A percentile compares a stretch with the other conserved stretches of the same genome.
Conservation (phyloP, 768 basidiomycete species). For the Rhizopogon vulgaris region DNA sequence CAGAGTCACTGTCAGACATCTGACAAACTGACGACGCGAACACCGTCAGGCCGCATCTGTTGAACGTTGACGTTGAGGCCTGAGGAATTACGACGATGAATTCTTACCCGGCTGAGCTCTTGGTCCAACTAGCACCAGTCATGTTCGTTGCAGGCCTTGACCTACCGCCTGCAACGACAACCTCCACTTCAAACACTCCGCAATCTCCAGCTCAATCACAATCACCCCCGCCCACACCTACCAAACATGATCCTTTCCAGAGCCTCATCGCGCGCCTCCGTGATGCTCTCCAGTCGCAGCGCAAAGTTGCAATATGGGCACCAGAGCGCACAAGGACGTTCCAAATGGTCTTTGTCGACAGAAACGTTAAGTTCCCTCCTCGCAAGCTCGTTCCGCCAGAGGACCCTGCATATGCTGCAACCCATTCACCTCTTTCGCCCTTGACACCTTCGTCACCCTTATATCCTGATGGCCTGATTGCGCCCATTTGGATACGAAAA, state of each 20-base stretch:
- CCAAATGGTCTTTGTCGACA: slow-evolving; percentile 81
- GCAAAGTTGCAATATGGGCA: slow-evolving; percentile 64
- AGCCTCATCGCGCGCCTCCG: slow-evolving; percentile 57
- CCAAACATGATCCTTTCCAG: slow-evolving; percentile 54
- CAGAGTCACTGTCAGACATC: too few species aligned
- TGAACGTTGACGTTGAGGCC: too few species aligned
- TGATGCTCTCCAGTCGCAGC: slow-evolving; percentile 59
- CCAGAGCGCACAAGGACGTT: slow-evolving; percentile 70
- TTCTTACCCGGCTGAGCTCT: slow-evolving; percentile 85
- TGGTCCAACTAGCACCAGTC: slow-evolving; percentile 84
- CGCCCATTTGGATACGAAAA: slow-evolving; percentile 97
- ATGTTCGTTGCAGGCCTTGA: slow-evolving; percentile 93
- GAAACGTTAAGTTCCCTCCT: slow-evolving; percentile 79
- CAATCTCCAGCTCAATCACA: slow-evolving; percentile 13
- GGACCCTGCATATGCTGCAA: slow-evolving; percentile 46
- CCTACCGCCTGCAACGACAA: slow-evolving; percentile 11
- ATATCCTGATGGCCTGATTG: slow-evolving; percentile 92
- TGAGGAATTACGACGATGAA: slow-evolving; percentile 51
- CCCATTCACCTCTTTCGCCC: slow-evolving; percentile 93
- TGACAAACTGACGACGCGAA: too few species aligned
- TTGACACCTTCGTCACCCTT: slow-evolving; percentile 83
- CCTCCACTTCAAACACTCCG: slow-evolving; percentile 9
- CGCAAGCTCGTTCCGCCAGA: slow-evolving; percentile 64
- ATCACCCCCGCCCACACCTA: slow-evolving; percentile 19
- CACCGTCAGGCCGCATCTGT: too few species aligned